Evolutionary conservation across 164 flowering plant species (phyloP).

Genomic region (Vitis riparia): DNA sequence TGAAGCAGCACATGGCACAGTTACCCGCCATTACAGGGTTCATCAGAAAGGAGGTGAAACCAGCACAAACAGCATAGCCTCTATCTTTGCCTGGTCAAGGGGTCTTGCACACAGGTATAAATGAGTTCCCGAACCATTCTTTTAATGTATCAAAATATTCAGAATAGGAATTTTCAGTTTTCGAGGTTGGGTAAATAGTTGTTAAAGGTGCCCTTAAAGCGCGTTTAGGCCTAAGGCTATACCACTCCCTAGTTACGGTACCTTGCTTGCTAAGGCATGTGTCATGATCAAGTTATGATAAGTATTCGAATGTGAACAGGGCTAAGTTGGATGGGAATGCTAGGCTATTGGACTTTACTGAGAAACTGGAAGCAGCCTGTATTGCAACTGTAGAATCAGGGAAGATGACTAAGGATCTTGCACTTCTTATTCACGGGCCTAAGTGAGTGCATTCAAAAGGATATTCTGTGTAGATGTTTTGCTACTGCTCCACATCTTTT

Average conservation of each 20-base stretch:
- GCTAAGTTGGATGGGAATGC: constrained; percentile 81
- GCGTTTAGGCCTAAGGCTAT: no score
- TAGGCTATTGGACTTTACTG: constrained; percentile 58
- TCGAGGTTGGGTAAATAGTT: no score
- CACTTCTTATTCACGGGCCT: constrained; percentile 81
- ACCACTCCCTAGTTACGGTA: no score
- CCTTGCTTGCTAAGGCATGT: no score
- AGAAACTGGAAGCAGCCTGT: constrained; percentile 86
- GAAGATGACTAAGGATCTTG: constrained; percentile 97
- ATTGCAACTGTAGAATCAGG: constrained; percentile 81
- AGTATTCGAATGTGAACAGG: constrained; percentile 28
- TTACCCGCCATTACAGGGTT: constrained; percentile 93
- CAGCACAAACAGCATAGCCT: constrained; percentile 98
- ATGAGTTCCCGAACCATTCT: no score
- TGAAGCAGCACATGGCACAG: constrained; percentile 99
- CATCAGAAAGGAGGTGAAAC: constrained; percentile 99
- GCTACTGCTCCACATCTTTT: no score
- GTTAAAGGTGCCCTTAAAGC: no score
- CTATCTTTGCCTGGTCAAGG: constrained; percentile 97
- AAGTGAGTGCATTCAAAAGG: constrained; percentile 37
- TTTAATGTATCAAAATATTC: no score
- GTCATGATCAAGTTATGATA: no score
- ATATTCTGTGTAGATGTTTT: no score
- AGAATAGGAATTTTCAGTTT: no score
- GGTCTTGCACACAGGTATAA: constrained; percentile 92